Base-by-base conservation (phyloP, 179 eudicot genomes). In the Drosera spatulata region DNA sequence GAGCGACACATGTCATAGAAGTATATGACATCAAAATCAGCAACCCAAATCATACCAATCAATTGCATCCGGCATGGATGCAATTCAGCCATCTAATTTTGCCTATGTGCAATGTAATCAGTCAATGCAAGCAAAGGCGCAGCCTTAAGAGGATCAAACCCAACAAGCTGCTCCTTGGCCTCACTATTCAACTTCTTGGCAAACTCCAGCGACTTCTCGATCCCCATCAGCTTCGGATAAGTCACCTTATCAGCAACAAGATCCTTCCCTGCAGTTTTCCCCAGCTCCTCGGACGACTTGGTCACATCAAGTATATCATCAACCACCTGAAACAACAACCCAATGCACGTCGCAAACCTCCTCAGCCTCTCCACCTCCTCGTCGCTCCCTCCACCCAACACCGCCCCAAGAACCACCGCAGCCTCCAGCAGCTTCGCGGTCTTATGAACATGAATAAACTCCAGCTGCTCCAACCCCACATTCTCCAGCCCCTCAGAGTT, bases 241-340 rank as follows among this genome's bases (percentile, higher is more conserved):
- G 91, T 85, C 0, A 74, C 71, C 65, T 85, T 85, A 62, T 80
- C 87, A 0, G 91, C 83, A 14, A 80, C 74, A 72, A 85, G 69
- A 50, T 85, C 91, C 40, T 85, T 85, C 12, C 91, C 91, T 0
- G 85, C 91, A 0, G 91, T 85, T 58, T 85, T 85, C 60, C 91
- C 91, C 67, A 82, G 61, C 50, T 85, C 87, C 58, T 77, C 66
- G 0, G 85, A 77, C 0, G 91, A 85, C 53, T 79, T 79, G 0
- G 87, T 85, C 2, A 85, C 85, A 61, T 85, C 91, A 53, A 85
- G 71, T 4, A 85, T 76, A 39, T 85, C 91, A 74, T 85, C 91
- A 37, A 85, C 87, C 10, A 85, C 85, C 65, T 85, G 91, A 66
- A 85, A 85, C 72, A 85, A 61, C 66, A 85, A 60, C 50, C 91